These are phyloP conservation scores for Knoxdaviesia proteae DNA, from an alignment of 2,329 filamentous ascomycete species.

Conservation along the genomic window DNA sequence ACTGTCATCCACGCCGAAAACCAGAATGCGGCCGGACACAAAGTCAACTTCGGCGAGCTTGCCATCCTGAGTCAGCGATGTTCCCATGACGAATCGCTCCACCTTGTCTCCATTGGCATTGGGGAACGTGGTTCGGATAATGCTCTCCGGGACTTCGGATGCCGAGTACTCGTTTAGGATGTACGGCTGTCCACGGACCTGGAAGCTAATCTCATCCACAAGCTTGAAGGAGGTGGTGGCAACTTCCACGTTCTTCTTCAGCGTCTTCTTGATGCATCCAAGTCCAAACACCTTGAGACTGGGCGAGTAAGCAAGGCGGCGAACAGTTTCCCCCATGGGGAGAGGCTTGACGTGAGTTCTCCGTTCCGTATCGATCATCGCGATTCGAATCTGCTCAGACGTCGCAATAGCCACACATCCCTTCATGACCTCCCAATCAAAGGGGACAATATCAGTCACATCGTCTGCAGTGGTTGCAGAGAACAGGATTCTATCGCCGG, in stretches of 20 bases:
- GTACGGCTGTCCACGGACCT: conserved; percentile 50
- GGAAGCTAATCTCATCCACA: conserved; percentile 78
- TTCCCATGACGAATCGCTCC: conserved; percentile 79
- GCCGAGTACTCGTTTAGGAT: conserved; percentile 27
- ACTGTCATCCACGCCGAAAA: conserved; percentile 64
- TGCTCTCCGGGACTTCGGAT: conserved; percentile 62
- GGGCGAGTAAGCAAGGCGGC: conserved; percentile 69
- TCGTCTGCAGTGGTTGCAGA: conserved; percentile 84
- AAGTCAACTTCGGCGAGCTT: conserved; percentile 2
- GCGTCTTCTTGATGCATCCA: conserved; percentile 59
- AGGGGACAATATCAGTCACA: conserved; percentile 60
- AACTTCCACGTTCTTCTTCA: conserved; percentile 51
- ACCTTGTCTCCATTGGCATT: conserved; percentile 31
- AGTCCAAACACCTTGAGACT: conserved; percentile 65
- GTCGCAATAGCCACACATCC: conserved; percentile 66
- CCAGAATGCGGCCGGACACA: conserved; percentile 55
- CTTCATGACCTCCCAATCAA: conserved; percentile 65
- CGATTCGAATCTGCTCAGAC: conserved; percentile 53
- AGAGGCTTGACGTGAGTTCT: conserved; percentile 76
- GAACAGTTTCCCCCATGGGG: conserved; percentile 60
- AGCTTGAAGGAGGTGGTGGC: conserved; percentile 68
- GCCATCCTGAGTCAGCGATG: conserved; percentile 30
- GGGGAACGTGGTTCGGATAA: conserved; percentile 55
- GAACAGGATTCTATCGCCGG: conserved; percentile 73
- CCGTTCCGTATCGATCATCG: conserved; percentile 61